Percentiles rank a stretch among this genome's conserved stretches.
Conservation (phyloP, 371 early-diverging fungal species). For the Haplosporangium sp. region DNA sequence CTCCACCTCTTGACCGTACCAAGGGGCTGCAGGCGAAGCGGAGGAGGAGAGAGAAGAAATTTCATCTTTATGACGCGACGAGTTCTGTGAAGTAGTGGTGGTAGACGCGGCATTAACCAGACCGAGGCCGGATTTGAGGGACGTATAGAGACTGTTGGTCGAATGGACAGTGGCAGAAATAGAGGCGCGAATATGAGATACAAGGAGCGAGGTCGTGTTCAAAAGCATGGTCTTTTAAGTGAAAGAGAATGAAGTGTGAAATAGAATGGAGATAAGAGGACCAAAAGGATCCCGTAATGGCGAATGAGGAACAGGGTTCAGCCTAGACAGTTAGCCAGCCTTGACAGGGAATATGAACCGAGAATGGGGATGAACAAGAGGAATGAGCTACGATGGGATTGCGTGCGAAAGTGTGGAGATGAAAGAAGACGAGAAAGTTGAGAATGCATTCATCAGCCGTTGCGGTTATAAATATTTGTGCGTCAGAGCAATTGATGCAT, state of each 20-base stretch:
- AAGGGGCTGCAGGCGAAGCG: too few species aligned
- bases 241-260: not conserved
- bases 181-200: constrained; percentile 41
- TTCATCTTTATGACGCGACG: not conserved
- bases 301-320: not conserved
- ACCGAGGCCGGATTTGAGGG: constrained; percentile 34
- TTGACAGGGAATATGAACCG: constrained; percentile 29
- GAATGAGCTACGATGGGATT: too few species aligned
- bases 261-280: constrained; percentile 2
- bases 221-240: constrained; percentile 28
- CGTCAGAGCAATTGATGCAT: too few species aligned
- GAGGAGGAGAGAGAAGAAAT: constrained; percentile 9
- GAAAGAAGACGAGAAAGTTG: too few species aligned
- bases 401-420: not conserved
- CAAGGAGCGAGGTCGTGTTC: constrained; percentile 47
- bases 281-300: constrained; percentile 18
- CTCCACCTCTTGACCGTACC: constrained; percentile 24
- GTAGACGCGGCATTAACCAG: too few species aligned
- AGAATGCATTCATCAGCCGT: too few species aligned
- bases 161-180: constrained; percentile 41
- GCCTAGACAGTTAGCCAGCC: constrained; percentile 15
- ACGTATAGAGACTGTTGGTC: constrained; percentile 19
- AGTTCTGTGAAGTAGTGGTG: not conserved
- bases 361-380: too few species aligned
- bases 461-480: too few species aligned